Evolutionary conservation across 2,329 filamentous ascomycete genomes (phyloP).

Genomic region (Akanthomyces muscarius): DNA sequence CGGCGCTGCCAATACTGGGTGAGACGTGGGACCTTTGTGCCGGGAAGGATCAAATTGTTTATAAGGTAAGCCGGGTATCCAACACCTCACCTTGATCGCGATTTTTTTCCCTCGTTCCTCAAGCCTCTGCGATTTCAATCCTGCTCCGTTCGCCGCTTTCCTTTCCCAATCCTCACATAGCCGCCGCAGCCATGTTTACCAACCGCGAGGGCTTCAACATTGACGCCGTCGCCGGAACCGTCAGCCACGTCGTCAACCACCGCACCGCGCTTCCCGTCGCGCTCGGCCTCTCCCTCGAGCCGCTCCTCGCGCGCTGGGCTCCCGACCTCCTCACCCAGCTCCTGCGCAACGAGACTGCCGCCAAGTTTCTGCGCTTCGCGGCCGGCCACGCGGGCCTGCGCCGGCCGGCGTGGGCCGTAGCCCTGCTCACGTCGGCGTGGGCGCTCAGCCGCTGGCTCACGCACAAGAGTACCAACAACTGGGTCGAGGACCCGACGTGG

Average conservation of each 20-base stretch:
- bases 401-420: conserved; percentile 16
- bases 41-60: neutral
- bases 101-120: neutral
- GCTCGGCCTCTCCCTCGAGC: conserved; percentile 16
- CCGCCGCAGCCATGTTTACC: conserved; percentile 18
- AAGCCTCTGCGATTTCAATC: neutral
- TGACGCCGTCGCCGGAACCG: conserved; percentile 21
- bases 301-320: conserved; percentile 7
- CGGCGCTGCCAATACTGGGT: neutral
- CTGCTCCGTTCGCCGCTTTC: too few relatives aligned
- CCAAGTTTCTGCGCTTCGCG: neutral
- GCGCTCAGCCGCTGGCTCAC: conserved; percentile 25
- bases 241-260: conserved; percentile 24
- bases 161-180: neutral
- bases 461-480: conserved; percentile 25
- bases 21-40: neutral
- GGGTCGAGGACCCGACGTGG: conserved; percentile 24
- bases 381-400: conserved; percentile 2
- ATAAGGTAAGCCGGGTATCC: neutral
- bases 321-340: conserved; percentile 13
- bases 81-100: neutral
- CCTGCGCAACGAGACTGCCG: neutral
- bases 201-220: conserved; percentile 26
- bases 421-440: conserved; percentile 19
- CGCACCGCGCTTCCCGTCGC: conserved; percentile 21